Conservation (phyloP, 176 grass and related monocot species). For the Calamus simplicifolius region DNA sequence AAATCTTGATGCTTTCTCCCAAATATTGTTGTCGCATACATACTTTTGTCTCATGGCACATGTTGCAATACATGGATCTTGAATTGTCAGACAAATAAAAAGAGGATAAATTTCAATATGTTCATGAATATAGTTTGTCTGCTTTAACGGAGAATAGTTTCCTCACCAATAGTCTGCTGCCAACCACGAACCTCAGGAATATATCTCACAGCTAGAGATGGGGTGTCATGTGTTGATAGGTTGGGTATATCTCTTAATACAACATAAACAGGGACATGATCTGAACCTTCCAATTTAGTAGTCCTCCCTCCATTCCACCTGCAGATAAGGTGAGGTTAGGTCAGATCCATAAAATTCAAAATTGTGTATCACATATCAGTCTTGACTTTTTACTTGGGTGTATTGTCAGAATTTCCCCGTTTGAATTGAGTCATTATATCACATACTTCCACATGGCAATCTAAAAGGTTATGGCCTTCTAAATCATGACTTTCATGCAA, state of each 20-base stretch:
- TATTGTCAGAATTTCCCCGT: constrained; percentile 56
- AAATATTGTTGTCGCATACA: too few species aligned
- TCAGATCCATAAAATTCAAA: too few species aligned
- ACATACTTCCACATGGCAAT: constrained; percentile 80
- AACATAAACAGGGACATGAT: constrained; percentile 94
- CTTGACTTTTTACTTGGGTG: constrained; percentile 58
- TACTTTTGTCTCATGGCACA: too few species aligned
- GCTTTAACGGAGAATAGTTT: background rate
- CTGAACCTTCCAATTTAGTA: constrained; percentile 91
- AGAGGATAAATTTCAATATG: too few species aligned
- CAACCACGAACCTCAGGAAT: constrained; percentile 78
- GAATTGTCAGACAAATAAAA: too few species aligned
- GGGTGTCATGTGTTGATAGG: constrained; percentile 61
- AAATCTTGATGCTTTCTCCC: too few species aligned
- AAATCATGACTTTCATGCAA: constrained; percentile 46
- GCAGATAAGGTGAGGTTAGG: constrained; percentile 24
- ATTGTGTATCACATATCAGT: background rate
- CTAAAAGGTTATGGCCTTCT: constrained; percentile 55
- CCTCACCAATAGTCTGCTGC: constrained; percentile 74
- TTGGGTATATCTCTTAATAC: constrained; percentile 53
- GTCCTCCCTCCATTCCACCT: constrained; percentile 97
- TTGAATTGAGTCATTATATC: constrained; percentile 84
- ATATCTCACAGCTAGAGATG: constrained; percentile 75
- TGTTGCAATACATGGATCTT: too few species aligned
- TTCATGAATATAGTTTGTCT: too few species aligned